Percentiles rank a stretch among this genome's conserved stretches.
phyloP scores from a whole-genome alignment of 306 rosid species.

The Inga leiocalycina region DNA sequence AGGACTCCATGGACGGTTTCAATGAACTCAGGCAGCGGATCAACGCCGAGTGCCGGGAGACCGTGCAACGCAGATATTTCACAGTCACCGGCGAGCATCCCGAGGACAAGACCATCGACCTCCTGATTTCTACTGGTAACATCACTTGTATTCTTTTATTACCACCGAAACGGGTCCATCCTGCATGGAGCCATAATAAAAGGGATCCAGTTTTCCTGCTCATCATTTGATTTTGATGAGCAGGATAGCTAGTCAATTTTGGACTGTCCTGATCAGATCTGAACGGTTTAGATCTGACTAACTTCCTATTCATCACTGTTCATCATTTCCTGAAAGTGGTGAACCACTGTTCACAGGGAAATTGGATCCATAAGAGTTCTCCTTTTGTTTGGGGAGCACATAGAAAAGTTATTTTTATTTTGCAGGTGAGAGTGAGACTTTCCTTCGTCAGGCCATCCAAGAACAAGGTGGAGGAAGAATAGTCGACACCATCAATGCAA shows the following conservation, averaged over 20 bases:
- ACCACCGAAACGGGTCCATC: too few species aligned
- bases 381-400: too few species aligned
- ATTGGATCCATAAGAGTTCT: background rate
- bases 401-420: too few species aligned
- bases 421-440: slow-evolving; percentile 75
- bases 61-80: slow-evolving; percentile 71
- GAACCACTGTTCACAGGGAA: too few species aligned
- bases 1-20: slow-evolving; percentile 72
- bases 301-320: too few species aligned
- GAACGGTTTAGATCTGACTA: too few species aligned
- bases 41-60: slow-evolving; percentile 64
- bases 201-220: too few species aligned
- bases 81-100: slow-evolving; percentile 82
- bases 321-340: too few species aligned
- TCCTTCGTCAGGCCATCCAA: slow-evolving; percentile 67
- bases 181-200: too few species aligned
- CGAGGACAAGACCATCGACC: slow-evolving; percentile 67
- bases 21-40: slow-evolving; percentile 53
- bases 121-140: slow-evolving; percentile 65
- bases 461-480: slow-evolving; percentile 70
- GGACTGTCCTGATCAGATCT: too few species aligned
- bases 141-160: background rate
- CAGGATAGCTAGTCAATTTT: too few species aligned
- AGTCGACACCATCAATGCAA: slow-evolving; percentile 65
- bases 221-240: too few species aligned